A percentile compares a stretch with the other conserved stretches of the same genome.
phyloP scores from a whole-genome alignment of 1,284 basidiomycete species.

The Irpex sp. region DNA sequence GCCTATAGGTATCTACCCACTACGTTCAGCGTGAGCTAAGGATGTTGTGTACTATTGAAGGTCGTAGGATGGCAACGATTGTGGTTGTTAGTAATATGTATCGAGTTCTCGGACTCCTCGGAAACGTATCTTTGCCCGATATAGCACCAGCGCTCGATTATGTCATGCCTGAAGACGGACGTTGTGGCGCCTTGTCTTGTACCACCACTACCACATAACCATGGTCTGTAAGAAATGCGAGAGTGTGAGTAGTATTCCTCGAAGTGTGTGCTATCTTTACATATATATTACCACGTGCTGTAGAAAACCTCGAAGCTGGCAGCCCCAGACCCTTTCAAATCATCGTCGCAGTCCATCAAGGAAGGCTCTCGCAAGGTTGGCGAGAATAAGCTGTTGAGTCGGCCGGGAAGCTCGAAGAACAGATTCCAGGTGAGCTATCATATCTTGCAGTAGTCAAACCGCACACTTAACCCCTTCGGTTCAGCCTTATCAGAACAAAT shows the following conservation, averaged over 20 bases:
- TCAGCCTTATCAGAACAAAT: slow-evolving; percentile 79
- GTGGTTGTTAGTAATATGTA: too few species aligned
- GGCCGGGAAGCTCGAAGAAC: slow-evolving; percentile 60
- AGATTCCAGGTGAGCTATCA: slow-evolving; percentile 56
- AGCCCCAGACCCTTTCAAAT: slow-evolving; percentile 76
- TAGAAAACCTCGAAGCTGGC: slow-evolving; percentile 81
- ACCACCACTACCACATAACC: slow-evolving; percentile 19
- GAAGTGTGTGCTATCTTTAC: not conserved
- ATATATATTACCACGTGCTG: not conserved
- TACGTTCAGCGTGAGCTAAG: too few species aligned
- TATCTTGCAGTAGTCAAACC: slow-evolving; percentile 13
- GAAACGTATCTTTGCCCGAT: not conserved
- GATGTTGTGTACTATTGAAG: too few species aligned
- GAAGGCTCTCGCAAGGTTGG: slow-evolving; percentile 71
- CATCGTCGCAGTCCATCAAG: slow-evolving; percentile 69
- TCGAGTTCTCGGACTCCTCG: too few species aligned
- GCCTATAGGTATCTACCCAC: too few species aligned
- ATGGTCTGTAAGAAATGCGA: slow-evolving; percentile 82
- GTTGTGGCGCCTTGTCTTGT: not conserved
- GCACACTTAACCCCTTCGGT: slow-evolving; percentile 12
- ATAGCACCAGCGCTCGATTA: not conserved
- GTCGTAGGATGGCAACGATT: too few species aligned
- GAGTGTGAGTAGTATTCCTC: slow-evolving; percentile 39
- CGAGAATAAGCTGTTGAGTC: slow-evolving; percentile 75
- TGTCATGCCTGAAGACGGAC: not conserved